Evolutionary conservation across 257 asterid species (phyloP).

Genomic region (Cruciata laevipes): DNA sequence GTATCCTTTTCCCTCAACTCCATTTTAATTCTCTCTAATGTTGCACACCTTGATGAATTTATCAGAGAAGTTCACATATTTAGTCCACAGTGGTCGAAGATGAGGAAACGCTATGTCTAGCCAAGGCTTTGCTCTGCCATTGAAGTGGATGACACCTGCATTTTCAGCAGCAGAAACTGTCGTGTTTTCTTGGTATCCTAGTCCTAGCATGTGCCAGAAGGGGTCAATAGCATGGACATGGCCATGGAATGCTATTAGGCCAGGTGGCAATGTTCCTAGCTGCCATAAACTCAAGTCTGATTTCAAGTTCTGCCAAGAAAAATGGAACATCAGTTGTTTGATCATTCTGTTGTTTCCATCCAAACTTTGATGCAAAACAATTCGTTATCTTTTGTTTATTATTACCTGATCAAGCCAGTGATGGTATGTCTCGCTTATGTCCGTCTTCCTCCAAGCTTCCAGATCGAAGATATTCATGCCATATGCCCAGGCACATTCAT

Average conservation of each 20-base stretch:
- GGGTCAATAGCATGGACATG: slow-evolving; percentile 69
- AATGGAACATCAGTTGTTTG: slow-evolving; percentile 6
- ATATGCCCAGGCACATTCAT: slow-evolving; percentile 99
- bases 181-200: slow-evolving; percentile 88
- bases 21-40: slow-evolving; percentile 55
- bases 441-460: slow-evolving; percentile 83
- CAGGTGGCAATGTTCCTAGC: slow-evolving; percentile 92
- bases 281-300: slow-evolving; percentile 97
- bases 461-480: slow-evolving; percentile 95
- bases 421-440: slow-evolving; percentile 70
- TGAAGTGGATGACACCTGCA: slow-evolving; percentile 86
- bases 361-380: not conserved
- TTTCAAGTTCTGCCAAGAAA: slow-evolving; percentile 60
- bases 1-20: slow-evolving; percentile 11
- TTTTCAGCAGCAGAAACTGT: slow-evolving; percentile 53
- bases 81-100: slow-evolving; percentile 71
- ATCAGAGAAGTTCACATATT: slow-evolving; percentile 67
- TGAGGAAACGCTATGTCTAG: slow-evolving; percentile 92
- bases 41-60: slow-evolving; percentile 75
- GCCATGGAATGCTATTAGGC: slow-evolving; percentile 83
- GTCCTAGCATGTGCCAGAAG: slow-evolving; percentile 95
- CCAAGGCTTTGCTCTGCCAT: slow-evolving; percentile 99
- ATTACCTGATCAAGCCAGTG: slow-evolving; percentile 79
- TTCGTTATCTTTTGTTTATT: not conserved
- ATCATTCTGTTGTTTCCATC: not conserved